A percentile compares a stretch with the other conserved stretches of the same genome.
Conservation (phyloP, 148 eudicot genomes). For the Rhododendron simsii region DNA sequence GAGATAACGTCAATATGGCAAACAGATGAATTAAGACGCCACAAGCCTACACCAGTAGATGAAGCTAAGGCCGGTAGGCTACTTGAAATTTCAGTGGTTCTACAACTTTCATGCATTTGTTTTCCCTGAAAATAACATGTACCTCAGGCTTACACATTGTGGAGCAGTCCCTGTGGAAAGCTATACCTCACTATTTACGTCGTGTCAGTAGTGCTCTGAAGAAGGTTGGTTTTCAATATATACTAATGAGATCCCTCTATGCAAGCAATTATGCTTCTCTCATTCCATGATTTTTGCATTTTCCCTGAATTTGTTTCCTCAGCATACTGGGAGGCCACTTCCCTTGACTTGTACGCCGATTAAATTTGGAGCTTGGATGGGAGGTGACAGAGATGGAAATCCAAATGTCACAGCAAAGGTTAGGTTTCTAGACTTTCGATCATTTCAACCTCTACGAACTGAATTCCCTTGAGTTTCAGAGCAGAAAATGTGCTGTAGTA, state of each 20-base stretch:
- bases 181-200: constrained; percentile 83
- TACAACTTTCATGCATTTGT: background rate
- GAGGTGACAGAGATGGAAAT: constrained; percentile 98
- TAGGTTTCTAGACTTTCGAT: constrained; percentile 2
- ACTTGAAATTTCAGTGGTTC: background rate
- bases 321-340: constrained; percentile 91
- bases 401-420: constrained; percentile 97
- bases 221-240: constrained; percentile 44
- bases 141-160: constrained; percentile 69
- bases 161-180: constrained; percentile 96
- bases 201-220: constrained; percentile 89
- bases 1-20: constrained; percentile 94
- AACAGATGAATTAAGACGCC: constrained; percentile 93
- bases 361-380: constrained; percentile 97
- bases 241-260: background rate
- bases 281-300: background rate
- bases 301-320: background rate
- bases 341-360: constrained; percentile 92
- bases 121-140: constrained; percentile 1
- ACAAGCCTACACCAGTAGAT: constrained; percentile 93
- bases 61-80: constrained; percentile 87
- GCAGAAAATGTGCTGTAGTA: background rate
- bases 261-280: background rate
- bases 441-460: background rate
- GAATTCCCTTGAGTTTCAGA: background rate